Percentiles rank a stretch among this genome's conserved stretches.
Conservation (phyloP, 345 rosid genomes). For the Mallotus nudiflorus region DNA sequence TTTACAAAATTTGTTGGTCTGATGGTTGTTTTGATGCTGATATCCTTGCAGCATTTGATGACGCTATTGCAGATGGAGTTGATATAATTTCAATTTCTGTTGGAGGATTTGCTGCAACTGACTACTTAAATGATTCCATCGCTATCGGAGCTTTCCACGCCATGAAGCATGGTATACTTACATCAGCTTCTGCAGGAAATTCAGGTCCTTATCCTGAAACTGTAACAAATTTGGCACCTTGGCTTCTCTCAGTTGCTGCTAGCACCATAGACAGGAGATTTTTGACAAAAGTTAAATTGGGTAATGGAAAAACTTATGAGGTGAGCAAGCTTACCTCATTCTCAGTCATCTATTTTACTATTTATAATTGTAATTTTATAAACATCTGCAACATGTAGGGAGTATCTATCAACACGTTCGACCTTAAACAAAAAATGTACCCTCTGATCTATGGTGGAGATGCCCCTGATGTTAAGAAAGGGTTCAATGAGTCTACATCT, state of each 20-base stretch:
- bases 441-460: conserved; percentile 31
- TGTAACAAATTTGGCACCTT: conserved; percentile 26
- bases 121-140: conserved; percentile 8
- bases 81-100: conserved; percentile 22
- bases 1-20: conserved; percentile 20
- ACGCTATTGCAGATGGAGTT: conserved; percentile 23
- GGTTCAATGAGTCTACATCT: conserved; percentile 22
- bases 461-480: conserved; percentile 25
- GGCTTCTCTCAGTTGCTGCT: conserved; percentile 42
- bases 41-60: conserved; percentile 24
- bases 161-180: conserved; percentile 20
- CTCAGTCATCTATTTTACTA: neutral
- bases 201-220: conserved; percentile 20
- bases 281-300: conserved; percentile 20
- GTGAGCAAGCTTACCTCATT: neutral
- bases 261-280: conserved; percentile 32
- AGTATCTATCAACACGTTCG: conserved; percentile 22
- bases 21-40: conserved; percentile 23
- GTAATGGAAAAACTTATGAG: conserved; percentile 21
- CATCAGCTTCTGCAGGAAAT: conserved; percentile 29
- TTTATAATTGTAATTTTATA: neutral
- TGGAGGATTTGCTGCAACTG: neutral
- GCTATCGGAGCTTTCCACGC: conserved; percentile 22
- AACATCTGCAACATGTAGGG: conserved; percentile 13
- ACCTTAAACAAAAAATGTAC: neutral